Percentiles rank a stretch among this genome's conserved stretches.
Conservation (phyloP, 768 basidiomycete genomes). For the Strobilomyces dryophilus region DNA sequence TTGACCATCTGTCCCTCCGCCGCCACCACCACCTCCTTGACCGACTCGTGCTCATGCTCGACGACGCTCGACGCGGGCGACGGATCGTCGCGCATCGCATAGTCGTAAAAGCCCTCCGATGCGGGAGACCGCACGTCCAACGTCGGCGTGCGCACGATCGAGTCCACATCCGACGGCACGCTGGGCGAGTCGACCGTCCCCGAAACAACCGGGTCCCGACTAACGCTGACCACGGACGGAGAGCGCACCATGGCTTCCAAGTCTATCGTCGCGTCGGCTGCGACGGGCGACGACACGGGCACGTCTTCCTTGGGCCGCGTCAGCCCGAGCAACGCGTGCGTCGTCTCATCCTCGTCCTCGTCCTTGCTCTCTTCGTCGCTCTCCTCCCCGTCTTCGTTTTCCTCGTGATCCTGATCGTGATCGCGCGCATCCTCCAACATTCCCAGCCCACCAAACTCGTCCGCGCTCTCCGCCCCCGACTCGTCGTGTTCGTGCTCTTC, state of each 20-base stretch:
- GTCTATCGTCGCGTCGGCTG: constrained; percentile 1
- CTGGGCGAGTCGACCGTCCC: constrained; percentile 19
- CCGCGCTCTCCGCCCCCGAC: constrained; percentile 26
- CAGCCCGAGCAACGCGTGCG: constrained; percentile 25
- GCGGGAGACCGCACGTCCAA: constrained; percentile 19
- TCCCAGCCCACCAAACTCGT: constrained; percentile 36
- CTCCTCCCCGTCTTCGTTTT: constrained; percentile 21
- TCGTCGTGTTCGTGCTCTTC: constrained; percentile 19
- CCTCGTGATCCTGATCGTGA: background rate
- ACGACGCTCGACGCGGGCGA: constrained; percentile 29
- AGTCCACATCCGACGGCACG: constrained; percentile 27
- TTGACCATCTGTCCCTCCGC: background rate
- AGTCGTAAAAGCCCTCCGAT: constrained; percentile 23
- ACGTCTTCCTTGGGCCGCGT: constrained; percentile 2
- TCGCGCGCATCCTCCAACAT: constrained; percentile 12
- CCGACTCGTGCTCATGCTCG: constrained; percentile 22
- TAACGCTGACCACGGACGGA: constrained; percentile 10
- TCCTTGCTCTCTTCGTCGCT: constrained; percentile 39
- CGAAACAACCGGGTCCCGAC: background rate
- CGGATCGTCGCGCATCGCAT: constrained; percentile 19
- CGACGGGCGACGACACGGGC: background rate
- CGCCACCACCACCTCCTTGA: constrained; percentile 11
- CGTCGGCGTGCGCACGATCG: constrained; percentile 21
- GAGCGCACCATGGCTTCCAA: background rate
- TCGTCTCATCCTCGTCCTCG: constrained; percentile 29